Evolutionary conservation across 2,329 filamentous ascomycete species (phyloP), one percentile per base, ranked within the genome.

Genomic region (Raffaelea albimanens): DNA sequence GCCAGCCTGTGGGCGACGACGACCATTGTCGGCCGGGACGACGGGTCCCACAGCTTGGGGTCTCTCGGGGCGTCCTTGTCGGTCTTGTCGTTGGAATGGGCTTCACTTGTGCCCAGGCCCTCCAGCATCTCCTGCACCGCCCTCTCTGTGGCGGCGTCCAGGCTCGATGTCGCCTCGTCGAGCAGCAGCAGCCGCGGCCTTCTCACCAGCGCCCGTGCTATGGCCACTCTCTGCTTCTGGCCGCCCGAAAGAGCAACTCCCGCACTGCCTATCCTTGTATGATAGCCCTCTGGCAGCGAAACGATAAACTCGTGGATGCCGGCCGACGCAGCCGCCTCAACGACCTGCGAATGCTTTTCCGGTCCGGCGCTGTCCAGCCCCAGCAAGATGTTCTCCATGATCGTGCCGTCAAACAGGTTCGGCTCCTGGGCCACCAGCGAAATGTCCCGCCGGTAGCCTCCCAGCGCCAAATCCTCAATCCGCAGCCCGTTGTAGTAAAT

Each of bases 1-100:
- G 82, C 88, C 7, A 98, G 70, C 21, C 93, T 75, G 66, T 98
- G 91, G 3, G 93, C 93, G 1, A 98, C 91, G 1, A 91, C 90
- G 53, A 98, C 93, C 0, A 91, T 97, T 5, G 89, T 95, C 25
- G 25, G 25, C 44, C 89, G 66, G 2, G 25, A 13, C 25, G 25
- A 29, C 25, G 25, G 25, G 25, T n/a, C n/a, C n/a, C n/a, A n/a
- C n/a, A n/a, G n/a, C n/a, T n/a, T n/a, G n/a, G n/a, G n/a, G n/a
- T n/a, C n/a, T n/a, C n/a, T n/a, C n/a, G n/a, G n/a, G n/a, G n/a
- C n/a, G n/a, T n/a, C n/a, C n/a, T 29, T 29, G 25, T 29, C 25
- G 25, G 13, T 13, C 13, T 29, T 29, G 25, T 29, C 25, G 25
- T 29, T 29, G n/a, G n/a, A n/a, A n/a, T n/a, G n/a, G n/a, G n/a